Percentiles rank a stretch among this genome's conserved stretches.
These are phyloP conservation scores for Rhizoclosmatium sp. DNA, from an alignment of 192 early-diverging fungal species.

Conservation along the genomic window DNA sequence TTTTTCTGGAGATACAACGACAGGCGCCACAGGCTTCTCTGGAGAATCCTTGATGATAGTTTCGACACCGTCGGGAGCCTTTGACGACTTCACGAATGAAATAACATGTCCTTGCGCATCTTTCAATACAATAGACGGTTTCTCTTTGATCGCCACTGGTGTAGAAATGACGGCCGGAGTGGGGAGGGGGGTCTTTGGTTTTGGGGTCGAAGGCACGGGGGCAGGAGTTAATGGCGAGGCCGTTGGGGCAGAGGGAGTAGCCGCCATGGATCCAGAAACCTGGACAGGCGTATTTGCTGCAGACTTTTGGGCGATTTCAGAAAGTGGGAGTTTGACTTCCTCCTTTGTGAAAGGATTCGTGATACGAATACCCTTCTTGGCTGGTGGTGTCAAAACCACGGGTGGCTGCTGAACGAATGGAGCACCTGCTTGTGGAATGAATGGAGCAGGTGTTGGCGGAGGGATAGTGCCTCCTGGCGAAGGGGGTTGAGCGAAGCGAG, in stretches of 20 bases:
- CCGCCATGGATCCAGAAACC: slow-evolving; percentile 40
- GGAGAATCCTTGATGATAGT: slow-evolving; percentile 7
- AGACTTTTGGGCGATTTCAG: slow-evolving; percentile 52
- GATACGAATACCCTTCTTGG: slow-evolving; percentile 71
- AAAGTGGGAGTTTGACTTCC: slow-evolving; percentile 63
- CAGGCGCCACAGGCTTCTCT: neutral
- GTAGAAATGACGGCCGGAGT: neutral
- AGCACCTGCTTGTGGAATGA: slow-evolving; percentile 25
- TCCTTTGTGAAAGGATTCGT: slow-evolving; percentile 78
- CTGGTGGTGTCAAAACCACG: slow-evolving; percentile 49
- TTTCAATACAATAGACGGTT: slow-evolving; percentile 32
- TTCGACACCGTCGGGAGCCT: slow-evolving; percentile 23
- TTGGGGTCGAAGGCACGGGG: neutral
- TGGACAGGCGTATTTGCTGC: slow-evolving; percentile 48
- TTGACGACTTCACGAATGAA: slow-evolving; percentile 22
- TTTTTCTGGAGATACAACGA: neutral
- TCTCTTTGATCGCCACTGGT: slow-evolving; percentile 21
- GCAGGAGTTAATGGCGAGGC: neutral
- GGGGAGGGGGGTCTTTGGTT: neutral
- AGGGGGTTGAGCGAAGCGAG: slow-evolving; percentile 26
- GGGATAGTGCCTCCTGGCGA: slow-evolving; percentile 24
- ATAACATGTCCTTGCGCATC: slow-evolving; percentile 32
- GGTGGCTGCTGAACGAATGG: slow-evolving; percentile 33
- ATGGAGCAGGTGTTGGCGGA: slow-evolving; percentile 39
- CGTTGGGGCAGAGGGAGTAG: neutral